These are phyloP conservation scores for Boletus bicolor DNA, from an alignment of 768 basidiomycete species.

Conservation along the genomic window DNA sequence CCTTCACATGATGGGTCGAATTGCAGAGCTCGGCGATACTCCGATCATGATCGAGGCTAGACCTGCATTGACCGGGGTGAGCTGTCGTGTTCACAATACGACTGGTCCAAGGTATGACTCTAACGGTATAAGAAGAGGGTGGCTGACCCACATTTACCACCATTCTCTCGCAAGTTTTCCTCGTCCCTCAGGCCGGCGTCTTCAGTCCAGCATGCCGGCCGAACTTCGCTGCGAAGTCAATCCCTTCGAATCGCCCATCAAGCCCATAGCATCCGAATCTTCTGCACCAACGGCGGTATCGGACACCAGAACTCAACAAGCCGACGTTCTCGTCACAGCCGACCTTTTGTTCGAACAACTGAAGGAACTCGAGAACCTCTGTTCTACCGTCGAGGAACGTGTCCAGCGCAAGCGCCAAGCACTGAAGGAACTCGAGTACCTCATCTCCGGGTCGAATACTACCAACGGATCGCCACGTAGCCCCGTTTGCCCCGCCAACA, in stretches of 20 bases:
- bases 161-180: not conserved
- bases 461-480: slow-evolving; percentile 13
- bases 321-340: slow-evolving; percentile 29
- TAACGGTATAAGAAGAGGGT: slow-evolving; percentile 11
- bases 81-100: slow-evolving; percentile 7
- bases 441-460: slow-evolving; percentile 12
- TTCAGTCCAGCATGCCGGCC: slow-evolving; percentile 8
- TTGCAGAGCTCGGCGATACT: not conserved
- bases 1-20: not conserved
- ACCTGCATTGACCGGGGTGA: too few species aligned
- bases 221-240: slow-evolving; percentile 1
- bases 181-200: not conserved
- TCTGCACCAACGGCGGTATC: not conserved
- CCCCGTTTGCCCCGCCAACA: slow-evolving; percentile 23
- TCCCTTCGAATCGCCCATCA: slow-evolving; percentile 25
- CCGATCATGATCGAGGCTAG: not conserved
- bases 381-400: slow-evolving; percentile 22
- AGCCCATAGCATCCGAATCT: not conserved
- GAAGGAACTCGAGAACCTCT: slow-evolving; percentile 23
- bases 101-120: slow-evolving; percentile 8
- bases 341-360: slow-evolving; percentile 28
- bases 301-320: slow-evolving; percentile 2
- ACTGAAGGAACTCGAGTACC: slow-evolving; percentile 24
- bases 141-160: not conserved
- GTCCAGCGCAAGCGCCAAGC: slow-evolving; percentile 22